Base-by-base conservation (phyloP, 176 grass and related monocot genomes). In the Cocos nucifera region DNA sequence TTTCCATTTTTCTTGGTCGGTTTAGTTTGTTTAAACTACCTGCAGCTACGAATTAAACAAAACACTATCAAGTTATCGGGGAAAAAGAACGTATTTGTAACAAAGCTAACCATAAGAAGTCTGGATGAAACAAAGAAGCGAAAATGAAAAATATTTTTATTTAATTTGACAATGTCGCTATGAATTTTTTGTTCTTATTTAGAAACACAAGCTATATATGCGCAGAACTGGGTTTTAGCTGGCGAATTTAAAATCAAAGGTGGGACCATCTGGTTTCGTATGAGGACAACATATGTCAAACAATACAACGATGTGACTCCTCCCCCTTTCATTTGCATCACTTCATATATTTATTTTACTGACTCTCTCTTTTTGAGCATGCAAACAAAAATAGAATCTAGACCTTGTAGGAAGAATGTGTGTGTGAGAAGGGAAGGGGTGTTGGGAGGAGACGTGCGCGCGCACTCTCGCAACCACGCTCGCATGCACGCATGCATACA, bases 361-460 rank as follows among this genome's bases (percentile, higher is more conserved):
- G 58, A 39, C 30, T 18, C 58, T n/a, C 14, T 28, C 58, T 61
- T 61, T 61, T n/a, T 61, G 15, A 61, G 58, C 58, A 61, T 61
- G 27, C 58, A 6, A 61, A 35, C 58, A 61, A 61, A 61, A 61
- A 39, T 61, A 39, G 58, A n/a, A 61, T 39, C 58, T 39, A 29
- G 12, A 59, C 35, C 35, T 44, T 44, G 35, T 9, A 44, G 35
- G 35, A 44, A 44, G 35, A 44, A 44, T 44, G 7, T 12, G 35
- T 14, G 35, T 44, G 35, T 44, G 35, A 3, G 35, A 44, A 44
- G 35, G 35, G 35, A 56, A 19, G 22, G 35, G 35, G 9, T 44
- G 35, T 12, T 44, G 54, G 22, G 22, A 56, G 3, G 19, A 56
- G 22, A 12, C 53, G 3, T 19, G 12, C 54, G 10, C 28, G 39